A percentile compares a stretch with the other conserved stretches of the same genome.
Conservation (phyloP, 2,329 filamentous ascomycete genomes). For the Arthroderma sp. region DNA sequence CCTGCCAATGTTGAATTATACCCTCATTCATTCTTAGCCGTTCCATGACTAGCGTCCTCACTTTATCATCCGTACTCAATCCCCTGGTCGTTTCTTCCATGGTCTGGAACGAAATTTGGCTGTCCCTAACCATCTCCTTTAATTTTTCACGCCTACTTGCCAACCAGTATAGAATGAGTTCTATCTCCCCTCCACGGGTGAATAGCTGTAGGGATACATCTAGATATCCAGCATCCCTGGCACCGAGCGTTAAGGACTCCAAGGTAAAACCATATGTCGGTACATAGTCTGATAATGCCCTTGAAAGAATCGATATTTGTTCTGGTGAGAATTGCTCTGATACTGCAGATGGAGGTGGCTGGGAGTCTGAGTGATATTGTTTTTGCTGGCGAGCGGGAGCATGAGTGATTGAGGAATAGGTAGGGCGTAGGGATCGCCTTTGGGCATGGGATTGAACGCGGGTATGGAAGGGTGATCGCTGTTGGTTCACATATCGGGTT, state of each 20-base stretch:
- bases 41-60: constrained; percentile 61
- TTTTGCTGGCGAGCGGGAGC: constrained; percentile 16
- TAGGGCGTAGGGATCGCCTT: not conserved
- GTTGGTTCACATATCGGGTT: too few relatives aligned
- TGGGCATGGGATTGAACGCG: too few relatives aligned
- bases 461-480: too few relatives aligned
- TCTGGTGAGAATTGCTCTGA: constrained; percentile 47
- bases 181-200: constrained; percentile 65
- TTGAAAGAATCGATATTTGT: constrained; percentile 65
- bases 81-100: too few relatives aligned
- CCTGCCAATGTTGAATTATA: constrained; percentile 69
- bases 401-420: constrained; percentile 4
- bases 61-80: constrained; percentile 46
- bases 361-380: constrained; percentile 61
- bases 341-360: constrained; percentile 42
- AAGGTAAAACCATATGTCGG: constrained; percentile 71
- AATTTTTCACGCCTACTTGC: constrained; percentile 27
- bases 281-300: constrained; percentile 60
- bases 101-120: constrained; percentile 2
- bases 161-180: constrained; percentile 50
- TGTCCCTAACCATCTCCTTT: constrained; percentile 18
- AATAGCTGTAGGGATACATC: constrained; percentile 77
- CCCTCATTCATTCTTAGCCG: constrained; percentile 60
- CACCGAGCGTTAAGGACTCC: constrained; percentile 60
- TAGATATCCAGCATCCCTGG: constrained; percentile 71